A percentile compares a stretch with the other conserved stretches of the same genome.
Conservation (phyloP, 1,284 basidiomycete species). For the Hemileia vastatrix region DNA sequence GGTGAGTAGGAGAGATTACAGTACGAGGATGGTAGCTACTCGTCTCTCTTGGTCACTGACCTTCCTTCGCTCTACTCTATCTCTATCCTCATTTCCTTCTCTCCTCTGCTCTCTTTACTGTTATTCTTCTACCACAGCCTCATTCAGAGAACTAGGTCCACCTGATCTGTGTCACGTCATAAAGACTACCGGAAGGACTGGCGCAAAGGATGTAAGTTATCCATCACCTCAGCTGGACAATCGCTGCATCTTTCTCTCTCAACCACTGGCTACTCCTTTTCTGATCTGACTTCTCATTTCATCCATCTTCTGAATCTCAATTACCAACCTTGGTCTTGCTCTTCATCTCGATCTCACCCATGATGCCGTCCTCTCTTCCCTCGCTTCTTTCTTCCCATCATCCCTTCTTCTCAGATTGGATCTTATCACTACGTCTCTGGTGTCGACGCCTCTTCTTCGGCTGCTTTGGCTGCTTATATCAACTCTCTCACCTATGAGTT, state of each 20-base stretch:
- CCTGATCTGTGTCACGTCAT: slow-evolving; percentile 42
- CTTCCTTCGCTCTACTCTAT: no score
- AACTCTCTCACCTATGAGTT: slow-evolving; percentile 43
- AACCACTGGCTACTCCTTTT: no score
- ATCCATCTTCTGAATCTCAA: neutral
- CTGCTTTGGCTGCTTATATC: slow-evolving; percentile 44
- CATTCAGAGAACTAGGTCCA: slow-evolving; percentile 43
- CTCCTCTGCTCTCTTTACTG: no score
- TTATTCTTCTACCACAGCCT: no score
- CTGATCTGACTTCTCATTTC: neutral
- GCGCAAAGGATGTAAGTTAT: no score
- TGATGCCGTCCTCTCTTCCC: slow-evolving; percentile 52
- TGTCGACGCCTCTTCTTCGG: slow-evolving; percentile 43
- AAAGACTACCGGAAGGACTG: slow-evolving; percentile 35
- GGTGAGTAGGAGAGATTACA: no score
- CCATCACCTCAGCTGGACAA: no score
- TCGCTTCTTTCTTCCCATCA: neutral
- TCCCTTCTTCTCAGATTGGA: neutral
- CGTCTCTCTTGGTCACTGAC: no score
- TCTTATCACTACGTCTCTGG: slow-evolving; percentile 29
- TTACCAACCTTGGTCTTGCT: no score
- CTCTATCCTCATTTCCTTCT: no score
- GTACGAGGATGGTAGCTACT: no score
- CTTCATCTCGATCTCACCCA: neutral
- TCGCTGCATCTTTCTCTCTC: no score